Conservation (phyloP, 768 basidiomycete genomes). For the Kwoniella pini region DNA sequence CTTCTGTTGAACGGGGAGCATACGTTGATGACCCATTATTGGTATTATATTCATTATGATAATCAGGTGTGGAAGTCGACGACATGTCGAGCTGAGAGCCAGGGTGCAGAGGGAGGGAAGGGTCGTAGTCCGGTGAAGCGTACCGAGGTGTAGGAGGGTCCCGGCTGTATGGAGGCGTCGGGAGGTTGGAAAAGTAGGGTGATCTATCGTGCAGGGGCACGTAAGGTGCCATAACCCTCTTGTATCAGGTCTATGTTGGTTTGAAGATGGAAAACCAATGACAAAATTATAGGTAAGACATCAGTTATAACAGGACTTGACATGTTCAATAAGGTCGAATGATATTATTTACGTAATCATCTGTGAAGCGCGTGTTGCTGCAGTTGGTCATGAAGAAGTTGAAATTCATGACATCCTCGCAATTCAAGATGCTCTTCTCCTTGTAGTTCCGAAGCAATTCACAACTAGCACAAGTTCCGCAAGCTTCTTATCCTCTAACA, state of each 20-base stretch:
- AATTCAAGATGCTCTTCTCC: too few species aligned
- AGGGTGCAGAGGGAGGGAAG: slow-evolving; percentile 17
- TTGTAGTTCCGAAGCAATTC: too few species aligned
- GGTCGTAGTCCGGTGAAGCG: slow-evolving; percentile 43
- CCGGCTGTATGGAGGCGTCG: slow-evolving; percentile 6
- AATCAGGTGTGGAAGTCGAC: slow-evolving; percentile 1
- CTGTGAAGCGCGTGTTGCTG: too few species aligned
- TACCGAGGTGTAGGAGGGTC: slow-evolving; percentile 32
- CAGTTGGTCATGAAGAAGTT: too few species aligned
- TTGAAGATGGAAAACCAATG: not conserved
- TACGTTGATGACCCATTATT: slow-evolving; percentile 10
- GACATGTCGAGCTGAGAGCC: slow-evolving; percentile 23
- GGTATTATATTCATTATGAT: not conserved
- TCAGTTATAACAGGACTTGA: too few species aligned
- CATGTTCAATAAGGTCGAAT: too few species aligned
- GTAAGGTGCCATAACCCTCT: slow-evolving; percentile 21
- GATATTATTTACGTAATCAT: too few species aligned
- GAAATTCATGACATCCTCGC: too few species aligned
- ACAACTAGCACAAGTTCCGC: too few species aligned
- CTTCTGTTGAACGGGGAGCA: slow-evolving; percentile 9
- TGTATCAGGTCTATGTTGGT: not conserved
- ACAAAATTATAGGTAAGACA: not conserved
- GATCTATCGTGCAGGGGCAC: slow-evolving; percentile 38
- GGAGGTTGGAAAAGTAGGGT: slow-evolving; percentile 29
- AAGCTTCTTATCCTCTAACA: too few species aligned